phyloP scores from a whole-genome alignment of 345 rosid genomes.

The Hypericum perforatum region DNA sequence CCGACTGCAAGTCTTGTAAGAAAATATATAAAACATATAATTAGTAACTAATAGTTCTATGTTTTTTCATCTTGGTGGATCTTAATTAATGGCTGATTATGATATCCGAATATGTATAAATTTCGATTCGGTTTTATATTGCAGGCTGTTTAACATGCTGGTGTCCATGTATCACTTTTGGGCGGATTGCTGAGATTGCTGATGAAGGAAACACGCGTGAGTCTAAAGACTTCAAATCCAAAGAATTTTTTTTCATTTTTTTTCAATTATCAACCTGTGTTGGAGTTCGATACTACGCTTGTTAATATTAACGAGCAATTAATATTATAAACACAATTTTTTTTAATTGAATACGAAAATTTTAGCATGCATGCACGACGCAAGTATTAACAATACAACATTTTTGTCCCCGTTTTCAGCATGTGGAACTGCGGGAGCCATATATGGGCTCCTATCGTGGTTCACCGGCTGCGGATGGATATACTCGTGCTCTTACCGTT shows the following conservation, averaged over 20 bases:
- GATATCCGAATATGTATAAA: too few relatives aligned
- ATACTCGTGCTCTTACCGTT: constrained; percentile 31
- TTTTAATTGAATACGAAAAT: background rate
- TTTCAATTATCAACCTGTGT: background rate
- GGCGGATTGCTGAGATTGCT: constrained; percentile 31
- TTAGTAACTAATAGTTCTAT: too few relatives aligned
- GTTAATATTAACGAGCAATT: too few relatives aligned
- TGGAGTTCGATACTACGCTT: background rate
- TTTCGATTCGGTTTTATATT: background rate
- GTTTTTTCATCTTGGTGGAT: too few relatives aligned
- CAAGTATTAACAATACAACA: background rate
- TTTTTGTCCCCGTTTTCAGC: constrained; percentile 15
- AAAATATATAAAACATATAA: too few relatives aligned
- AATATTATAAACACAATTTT: background rate
- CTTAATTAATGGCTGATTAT: too few relatives aligned
- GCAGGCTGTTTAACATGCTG: constrained; percentile 35
- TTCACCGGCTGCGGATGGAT: constrained; percentile 19
- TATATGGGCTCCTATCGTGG: constrained; percentile 20
- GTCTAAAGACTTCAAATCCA: background rate
- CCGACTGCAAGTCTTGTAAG: too few relatives aligned
- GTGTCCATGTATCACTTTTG: constrained; percentile 36
- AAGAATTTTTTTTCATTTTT: too few relatives aligned
- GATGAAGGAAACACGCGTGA: constrained; percentile 34
- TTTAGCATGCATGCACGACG: too few relatives aligned
- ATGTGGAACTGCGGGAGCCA: constrained; percentile 29